These are phyloP conservation scores for Juglanconis juglandina DNA, from an alignment of 2,329 filamentous ascomycete species.

Conservation along the genomic window DNA sequence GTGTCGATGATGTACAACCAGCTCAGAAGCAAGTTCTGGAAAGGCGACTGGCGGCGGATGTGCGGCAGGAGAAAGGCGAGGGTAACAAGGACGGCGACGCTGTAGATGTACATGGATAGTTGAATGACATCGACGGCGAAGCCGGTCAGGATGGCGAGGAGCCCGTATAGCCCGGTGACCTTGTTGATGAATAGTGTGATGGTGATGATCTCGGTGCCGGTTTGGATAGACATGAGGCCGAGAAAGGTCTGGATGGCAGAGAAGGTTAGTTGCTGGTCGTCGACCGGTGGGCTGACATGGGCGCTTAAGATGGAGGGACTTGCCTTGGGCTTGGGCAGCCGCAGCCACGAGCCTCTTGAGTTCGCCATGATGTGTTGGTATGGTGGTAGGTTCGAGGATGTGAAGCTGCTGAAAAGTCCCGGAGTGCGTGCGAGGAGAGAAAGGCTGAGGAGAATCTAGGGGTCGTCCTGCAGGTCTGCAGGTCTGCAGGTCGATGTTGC, in stretches of 20 bases:
- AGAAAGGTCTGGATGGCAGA: constrained; percentile 65
- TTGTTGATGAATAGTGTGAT: constrained; percentile 87
- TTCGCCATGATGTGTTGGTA: constrained; percentile 4
- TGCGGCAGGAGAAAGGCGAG: constrained; percentile 72
- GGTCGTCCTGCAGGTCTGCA: not conserved
- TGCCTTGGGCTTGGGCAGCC: constrained; percentile 18
- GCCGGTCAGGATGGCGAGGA: constrained; percentile 85
- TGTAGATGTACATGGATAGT: constrained; percentile 89
- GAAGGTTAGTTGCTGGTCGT: not conserved
- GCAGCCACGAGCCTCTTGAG: constrained; percentile 5
- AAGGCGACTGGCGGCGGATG: constrained; percentile 72
- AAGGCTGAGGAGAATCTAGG: not conserved
- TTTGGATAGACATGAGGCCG: constrained; percentile 80
- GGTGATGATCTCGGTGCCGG: constrained; percentile 80
- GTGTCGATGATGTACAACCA: constrained; percentile 85
- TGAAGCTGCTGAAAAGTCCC: not conserved
- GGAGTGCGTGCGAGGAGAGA: too few species aligned
- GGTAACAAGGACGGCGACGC: constrained; percentile 65
- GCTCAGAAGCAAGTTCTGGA: constrained; percentile 76
- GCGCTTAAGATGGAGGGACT: not conserved
- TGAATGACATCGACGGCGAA: constrained; percentile 79
- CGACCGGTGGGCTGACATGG: not conserved
- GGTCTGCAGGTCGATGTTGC: too few species aligned
- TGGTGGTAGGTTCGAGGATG: not conserved
- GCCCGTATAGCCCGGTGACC: constrained; percentile 82